Base-by-base conservation (phyloP, 164 flowering plant genomes). In the Aristolochia californica region DNA sequence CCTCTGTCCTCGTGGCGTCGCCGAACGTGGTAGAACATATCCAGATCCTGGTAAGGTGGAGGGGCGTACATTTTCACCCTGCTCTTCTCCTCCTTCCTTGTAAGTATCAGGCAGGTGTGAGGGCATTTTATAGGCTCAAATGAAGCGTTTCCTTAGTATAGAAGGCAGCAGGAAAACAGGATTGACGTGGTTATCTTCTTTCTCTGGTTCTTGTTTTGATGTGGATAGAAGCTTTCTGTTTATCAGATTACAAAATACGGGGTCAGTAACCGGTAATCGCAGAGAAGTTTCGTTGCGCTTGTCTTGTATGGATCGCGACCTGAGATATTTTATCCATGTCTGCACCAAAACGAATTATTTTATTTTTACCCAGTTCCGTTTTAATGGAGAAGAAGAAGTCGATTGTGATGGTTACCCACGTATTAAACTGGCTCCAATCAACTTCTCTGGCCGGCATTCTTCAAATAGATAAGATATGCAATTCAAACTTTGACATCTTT, bases 1-100 rank as follows among this genome's bases (percentile, higher is more conserved):
- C 87, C 87, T 67, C 73, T 77, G 62, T 82, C 80, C 27, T 84
- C 77, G 13, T 59, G 73, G 45, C 84, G 78, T 57, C 53, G 74
- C 43, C 66, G 60, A 57, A 84, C 64, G 23, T 81, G 80, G 26
- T 68, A 79, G n/a, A 17, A 22, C 63, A 74, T 80, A 3, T 83
- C 68, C 68, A 77, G 70, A 61, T 69, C 55, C 49, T 76, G 81
- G 56, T 59, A 26, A 26, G 54, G 22, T 5, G 27, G 23, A 50
- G 54, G 27, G 27, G 54, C 27, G 28, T 50, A n/a, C 54, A 50
- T 50, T 16, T 5, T 50, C 1, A n/a, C n/a, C n/a, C n/a, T n/a
- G n/a, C 14, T 23, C 40, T 7, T 8, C 0, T 8, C 40, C 10
- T 34, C 40, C 10, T 12, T 34, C 40, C 40, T 12, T 28, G n/a